Evolutionary conservation across 805 yeast species (phyloP).

Genomic region (Suhomyces sp.): DNA sequence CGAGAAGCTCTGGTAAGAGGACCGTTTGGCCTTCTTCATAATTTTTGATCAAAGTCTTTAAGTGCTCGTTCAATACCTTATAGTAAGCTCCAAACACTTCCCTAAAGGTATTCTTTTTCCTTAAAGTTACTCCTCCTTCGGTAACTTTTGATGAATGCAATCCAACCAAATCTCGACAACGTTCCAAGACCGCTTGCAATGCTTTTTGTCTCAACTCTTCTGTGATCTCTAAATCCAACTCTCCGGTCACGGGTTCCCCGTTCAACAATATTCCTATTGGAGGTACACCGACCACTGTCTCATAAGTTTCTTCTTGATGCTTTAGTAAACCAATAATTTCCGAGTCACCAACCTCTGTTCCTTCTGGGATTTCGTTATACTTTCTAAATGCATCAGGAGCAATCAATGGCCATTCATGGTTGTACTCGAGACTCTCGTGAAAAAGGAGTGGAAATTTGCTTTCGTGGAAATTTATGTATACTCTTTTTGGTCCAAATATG

Average conservation of each 20-base stretch:
- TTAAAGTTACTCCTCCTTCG: too few species aligned
- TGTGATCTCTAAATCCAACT: background rate
- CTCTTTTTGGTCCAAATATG: constrained; percentile 9
- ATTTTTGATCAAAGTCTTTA: constrained; percentile 12
- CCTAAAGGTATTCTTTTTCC: too few species aligned
- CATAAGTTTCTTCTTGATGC: constrained; percentile 27
- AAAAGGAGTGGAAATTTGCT: constrained; percentile 19
- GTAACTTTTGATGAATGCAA: too few species aligned
- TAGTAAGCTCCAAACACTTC: too few species aligned
- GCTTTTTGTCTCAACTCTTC: constrained; percentile 8
- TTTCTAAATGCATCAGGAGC: constrained; percentile 15
- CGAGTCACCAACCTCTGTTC: constrained; percentile 23
- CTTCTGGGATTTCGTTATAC: constrained; percentile 19
- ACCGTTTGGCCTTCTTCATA: constrained; percentile 7
- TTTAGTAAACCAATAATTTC: constrained; percentile 23
- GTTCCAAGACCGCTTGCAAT: too few species aligned
- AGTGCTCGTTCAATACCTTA: too few species aligned
- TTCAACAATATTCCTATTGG: constrained; percentile 19
- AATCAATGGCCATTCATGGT: constrained; percentile 19
- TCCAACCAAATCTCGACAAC: too few species aligned
- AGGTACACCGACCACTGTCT: constrained; percentile 24
- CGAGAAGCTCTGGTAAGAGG: constrained; percentile 13
- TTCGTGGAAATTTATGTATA: constrained; percentile 18
- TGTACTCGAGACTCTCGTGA: constrained; percentile 8
- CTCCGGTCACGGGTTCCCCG: constrained; percentile 2